Evolutionary conservation across 2,329 filamentous ascomycete species (phyloP).

Genomic region (Diaporthe capsici): DNA sequence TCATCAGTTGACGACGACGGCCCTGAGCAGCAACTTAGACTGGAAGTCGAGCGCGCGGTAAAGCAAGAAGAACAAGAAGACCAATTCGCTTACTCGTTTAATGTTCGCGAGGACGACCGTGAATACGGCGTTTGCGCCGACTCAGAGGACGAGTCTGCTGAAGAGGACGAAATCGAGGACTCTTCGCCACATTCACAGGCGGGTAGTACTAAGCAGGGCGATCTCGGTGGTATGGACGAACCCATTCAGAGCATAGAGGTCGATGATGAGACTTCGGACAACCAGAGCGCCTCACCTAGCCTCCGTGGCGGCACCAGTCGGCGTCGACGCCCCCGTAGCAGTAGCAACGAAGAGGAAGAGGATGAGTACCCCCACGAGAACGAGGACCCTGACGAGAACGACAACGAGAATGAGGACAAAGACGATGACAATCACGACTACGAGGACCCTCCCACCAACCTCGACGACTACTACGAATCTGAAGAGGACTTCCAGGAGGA

Average conservation of each 20-base stretch:
- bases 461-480: constrained; percentile 24
- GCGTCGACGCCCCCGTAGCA: constrained; percentile 52
- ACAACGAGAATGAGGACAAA: neutral
- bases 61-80: constrained; percentile 36
- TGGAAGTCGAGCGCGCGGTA: constrained; percentile 8
- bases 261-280: constrained; percentile 13
- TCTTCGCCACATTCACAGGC: neutral
- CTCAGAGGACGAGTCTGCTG: neutral
- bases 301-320: constrained; percentile 24
- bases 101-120: neutral
- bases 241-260: constrained; percentile 63
- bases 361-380: neutral
- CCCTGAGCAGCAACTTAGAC: neutral
- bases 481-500: constrained; percentile 37
- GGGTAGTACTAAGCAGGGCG: neutral
- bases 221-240: constrained; percentile 51
- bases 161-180: neutral
- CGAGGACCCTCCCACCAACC: neutral
- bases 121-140: neutral
- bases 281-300: neutral
- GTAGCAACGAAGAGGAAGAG: neutral
- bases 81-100: neutral
- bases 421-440: constrained; percentile 19
- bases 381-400: neutral
- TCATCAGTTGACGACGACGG: neutral